phyloP scores from a whole-genome alignment of 2,329 filamentous ascomycete species.

The Elsinoe fawcettii region DNA sequence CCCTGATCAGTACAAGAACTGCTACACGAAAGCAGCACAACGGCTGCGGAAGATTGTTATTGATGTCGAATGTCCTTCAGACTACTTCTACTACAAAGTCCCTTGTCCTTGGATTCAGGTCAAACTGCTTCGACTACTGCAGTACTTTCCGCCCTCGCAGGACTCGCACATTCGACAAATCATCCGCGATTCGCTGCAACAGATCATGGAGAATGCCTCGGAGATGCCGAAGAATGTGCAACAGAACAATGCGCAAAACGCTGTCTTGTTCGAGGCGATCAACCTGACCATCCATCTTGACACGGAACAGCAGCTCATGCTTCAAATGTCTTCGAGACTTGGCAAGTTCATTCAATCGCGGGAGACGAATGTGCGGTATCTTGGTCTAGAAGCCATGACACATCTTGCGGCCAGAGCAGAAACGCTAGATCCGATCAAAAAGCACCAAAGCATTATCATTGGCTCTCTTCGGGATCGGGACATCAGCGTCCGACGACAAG shows the following conservation, averaged over 20 bases:
- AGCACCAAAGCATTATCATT: conserved; percentile 93
- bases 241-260: conserved; percentile 98
- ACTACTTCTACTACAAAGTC: conserved; percentile 99
- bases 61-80: conserved; percentile 77
- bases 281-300: conserved; percentile 97
- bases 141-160: conserved; percentile 95
- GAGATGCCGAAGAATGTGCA: conserved; percentile 97
- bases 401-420: conserved; percentile 90
- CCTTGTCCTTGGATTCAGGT: conserved; percentile 98
- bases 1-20: conserved; percentile 86
- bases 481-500: conserved; percentile 93
- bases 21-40: conserved; percentile 87
- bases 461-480: conserved; percentile 90
- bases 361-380: conserved; percentile 94
- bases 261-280: conserved; percentile 95
- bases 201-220: conserved; percentile 82
- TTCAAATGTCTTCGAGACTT: conserved; percentile 83
- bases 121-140: conserved; percentile 81
- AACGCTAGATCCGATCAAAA: conserved; percentile 93
- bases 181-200: conserved; percentile 84
- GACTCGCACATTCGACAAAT: conserved; percentile 86
- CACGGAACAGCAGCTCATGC: conserved; percentile 88
- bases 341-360: conserved; percentile 95
- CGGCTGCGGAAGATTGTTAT: conserved; percentile 83
- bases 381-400: conserved; percentile 95